These are phyloP conservation scores for Beauveria pseudobassiana DNA, from an alignment of 2,329 filamentous ascomycete species.

Conservation along the genomic window DNA sequence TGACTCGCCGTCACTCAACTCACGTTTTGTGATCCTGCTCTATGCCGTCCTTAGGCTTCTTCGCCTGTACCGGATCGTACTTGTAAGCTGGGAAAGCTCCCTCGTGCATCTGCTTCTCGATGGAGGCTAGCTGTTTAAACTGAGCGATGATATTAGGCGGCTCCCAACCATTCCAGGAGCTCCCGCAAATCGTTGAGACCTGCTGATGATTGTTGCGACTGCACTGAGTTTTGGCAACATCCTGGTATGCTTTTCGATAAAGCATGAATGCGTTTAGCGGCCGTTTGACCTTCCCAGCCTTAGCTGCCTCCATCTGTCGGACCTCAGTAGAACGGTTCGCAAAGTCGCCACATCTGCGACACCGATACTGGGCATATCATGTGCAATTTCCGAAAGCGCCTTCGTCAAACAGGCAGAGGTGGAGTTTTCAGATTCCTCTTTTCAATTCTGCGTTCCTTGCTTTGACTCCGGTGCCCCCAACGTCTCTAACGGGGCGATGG, in stretches of 20 bases:
- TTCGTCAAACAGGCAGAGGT: slow-evolving; percentile 21
- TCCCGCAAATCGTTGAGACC: slow-evolving; percentile 79
- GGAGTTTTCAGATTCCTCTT: background rate
- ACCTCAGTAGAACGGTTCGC: slow-evolving; percentile 63
- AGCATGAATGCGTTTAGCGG: slow-evolving; percentile 99
- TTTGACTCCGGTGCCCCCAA: background rate
- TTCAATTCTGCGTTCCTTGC: background rate
- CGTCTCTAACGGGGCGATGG: background rate
- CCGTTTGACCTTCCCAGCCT: slow-evolving; percentile 72
- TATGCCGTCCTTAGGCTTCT: slow-evolving; percentile 48
- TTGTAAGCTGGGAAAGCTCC: slow-evolving; percentile 87
- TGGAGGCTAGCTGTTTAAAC: slow-evolving; percentile 71
- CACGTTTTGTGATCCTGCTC: slow-evolving; percentile 26
- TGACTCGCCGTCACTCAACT: slow-evolving; percentile 30
- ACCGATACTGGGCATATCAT: slow-evolving; percentile 50
- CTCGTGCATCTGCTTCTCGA: slow-evolving; percentile 79
- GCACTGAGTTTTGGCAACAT: slow-evolving; percentile 74
- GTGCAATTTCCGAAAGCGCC: slow-evolving; percentile 65
- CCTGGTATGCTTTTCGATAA: slow-evolving; percentile 87
- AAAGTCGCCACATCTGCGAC: slow-evolving; percentile 70
- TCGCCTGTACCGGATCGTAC: slow-evolving; percentile 57
- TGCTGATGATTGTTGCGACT: slow-evolving; percentile 88
- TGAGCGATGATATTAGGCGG: slow-evolving; percentile 61
- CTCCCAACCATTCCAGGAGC: slow-evolving; percentile 73
- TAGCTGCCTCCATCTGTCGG: slow-evolving; percentile 57